Conservation (phyloP, 2,329 filamentous ascomycete genomes). For the Epichloe gansuensis region DNA sequence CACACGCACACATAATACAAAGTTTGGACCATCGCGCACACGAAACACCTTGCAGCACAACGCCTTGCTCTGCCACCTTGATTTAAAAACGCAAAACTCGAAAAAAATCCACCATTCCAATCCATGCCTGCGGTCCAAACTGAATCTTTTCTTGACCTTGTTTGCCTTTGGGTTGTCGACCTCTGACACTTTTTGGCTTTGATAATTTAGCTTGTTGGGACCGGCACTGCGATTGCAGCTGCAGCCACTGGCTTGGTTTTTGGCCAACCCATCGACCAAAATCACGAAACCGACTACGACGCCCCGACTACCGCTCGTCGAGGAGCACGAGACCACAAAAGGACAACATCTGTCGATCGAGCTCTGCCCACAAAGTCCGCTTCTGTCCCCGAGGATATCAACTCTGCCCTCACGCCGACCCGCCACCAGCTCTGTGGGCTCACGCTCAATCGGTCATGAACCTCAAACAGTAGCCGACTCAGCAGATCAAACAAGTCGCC, state of each 20-base stretch:
- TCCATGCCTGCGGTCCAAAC: neutral
- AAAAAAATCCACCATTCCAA: neutral
- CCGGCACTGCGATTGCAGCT: constrained; percentile 49
- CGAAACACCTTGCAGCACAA: constrained; percentile 1
- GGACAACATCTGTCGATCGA: constrained; percentile 23
- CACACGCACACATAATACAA: neutral
- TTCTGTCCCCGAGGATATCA: neutral
- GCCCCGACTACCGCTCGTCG: constrained; percentile 8
- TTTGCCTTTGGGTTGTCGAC: neutral
- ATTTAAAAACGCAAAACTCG: neutral
- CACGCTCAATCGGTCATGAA: neutral
- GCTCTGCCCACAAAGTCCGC: constrained; percentile 13
- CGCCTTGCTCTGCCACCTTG: constrained; percentile 3
- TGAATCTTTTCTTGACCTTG: neutral
- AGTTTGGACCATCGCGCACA: neutral
- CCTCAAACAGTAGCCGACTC: constrained; percentile 16
- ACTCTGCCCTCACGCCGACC: constrained; percentile 6
- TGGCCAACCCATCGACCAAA: constrained; percentile 38
- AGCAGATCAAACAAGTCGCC: constrained; percentile 19
- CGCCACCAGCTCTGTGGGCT: constrained; percentile 3
- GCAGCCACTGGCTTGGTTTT: constrained; percentile 48
- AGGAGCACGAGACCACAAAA: constrained; percentile 13
- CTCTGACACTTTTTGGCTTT: constrained; percentile 12
- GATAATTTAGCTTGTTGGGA: constrained; percentile 42
- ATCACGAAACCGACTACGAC: constrained; percentile 14